Evolutionary conservation across 1,139 yeast species (phyloP), one percentile per base, ranked within the genome.

Genomic region (Yamadazyma atlantica): DNA sequence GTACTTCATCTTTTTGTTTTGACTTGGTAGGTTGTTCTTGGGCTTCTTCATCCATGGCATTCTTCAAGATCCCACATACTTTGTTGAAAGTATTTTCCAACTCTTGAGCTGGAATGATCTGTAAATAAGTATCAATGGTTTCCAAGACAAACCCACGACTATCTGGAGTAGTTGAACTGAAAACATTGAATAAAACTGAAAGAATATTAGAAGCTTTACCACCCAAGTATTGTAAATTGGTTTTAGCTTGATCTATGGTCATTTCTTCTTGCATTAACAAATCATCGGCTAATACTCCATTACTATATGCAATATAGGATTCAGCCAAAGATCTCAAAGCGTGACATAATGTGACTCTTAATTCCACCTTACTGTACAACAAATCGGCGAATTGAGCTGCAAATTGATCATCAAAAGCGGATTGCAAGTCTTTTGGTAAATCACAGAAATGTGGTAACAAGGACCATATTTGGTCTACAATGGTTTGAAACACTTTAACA

Each of bases 401-500:
- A 64, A 89, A 87, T 14, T 73, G 73, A 54, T 83, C 87, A 41
- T 79, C 78, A 54, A 90, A 88, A 0, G 86, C 69, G 4, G 55
- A 55, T 21, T 57, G 60, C 46, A 89, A 66, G 61, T 94, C 98
- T 28, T 67, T 70, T 26, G 97, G 96, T 51, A 90, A 73, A 56
- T 86, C 94, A 57, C 95, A 85, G 61, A 89, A 92, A 49, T 82
- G 85, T 12, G 98, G 97, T 43, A 92, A 68, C 44, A 90, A 71
- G 2, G 95, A 81, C 97, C 97, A 90, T 35, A 89, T 73, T 69
- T 92, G 99, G 56, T 87, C 96, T 33, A 85, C 68, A 37, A 92
- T 78, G 1, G 97, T 90, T 52, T 80, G 77, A 55, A 85, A 85
- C 38, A 90, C 78, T 60, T 88, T 90, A 42, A 68, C 64, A 55